Percentiles rank a stretch among this genome's conserved stretches.
These are phyloP conservation scores for Sugiyamaella sp. DNA, from an alignment of 1,139 yeast species.

Conservation along the genomic window DNA sequence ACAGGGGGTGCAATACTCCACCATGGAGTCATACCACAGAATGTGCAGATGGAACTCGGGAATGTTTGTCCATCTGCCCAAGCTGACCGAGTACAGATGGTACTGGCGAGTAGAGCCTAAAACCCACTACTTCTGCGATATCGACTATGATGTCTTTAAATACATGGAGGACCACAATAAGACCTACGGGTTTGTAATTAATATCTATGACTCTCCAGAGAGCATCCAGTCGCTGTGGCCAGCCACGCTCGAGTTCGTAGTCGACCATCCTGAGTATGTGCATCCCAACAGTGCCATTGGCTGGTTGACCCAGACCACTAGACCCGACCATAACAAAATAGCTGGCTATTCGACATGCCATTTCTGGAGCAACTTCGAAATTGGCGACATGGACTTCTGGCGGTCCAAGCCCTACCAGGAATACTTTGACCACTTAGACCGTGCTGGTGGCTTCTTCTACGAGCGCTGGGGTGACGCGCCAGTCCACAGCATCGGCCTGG, in stretches of 20 bases:
- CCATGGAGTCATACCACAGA: slow-evolving; percentile 63
- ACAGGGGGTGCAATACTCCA: slow-evolving; percentile 63
- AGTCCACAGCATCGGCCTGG: slow-evolving; percentile 74
- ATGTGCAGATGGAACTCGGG: slow-evolving; percentile 79
- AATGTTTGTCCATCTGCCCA: slow-evolving; percentile 62
- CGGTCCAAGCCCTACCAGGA: slow-evolving; percentile 63
- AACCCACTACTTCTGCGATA: slow-evolving; percentile 64
- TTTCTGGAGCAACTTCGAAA: slow-evolving; percentile 84
- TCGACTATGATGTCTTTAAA: slow-evolving; percentile 76
- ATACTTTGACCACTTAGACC: slow-evolving; percentile 67
- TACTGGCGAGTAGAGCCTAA: slow-evolving; percentile 86
- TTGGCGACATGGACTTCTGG: slow-evolving; percentile 81
- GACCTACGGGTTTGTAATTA: slow-evolving; percentile 69
- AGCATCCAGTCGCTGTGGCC: slow-evolving; percentile 69
- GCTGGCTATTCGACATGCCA: slow-evolving; percentile 85
- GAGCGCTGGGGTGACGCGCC: slow-evolving; percentile 96
- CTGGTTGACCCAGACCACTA: slow-evolving; percentile 61
- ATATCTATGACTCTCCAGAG: slow-evolving; percentile 67
- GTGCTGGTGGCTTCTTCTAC: slow-evolving; percentile 77
- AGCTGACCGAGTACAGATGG: slow-evolving; percentile 56
- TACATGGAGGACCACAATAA: slow-evolving; percentile 67
- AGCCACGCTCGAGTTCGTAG: slow-evolving; percentile 60
- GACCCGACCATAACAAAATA: slow-evolving; percentile 45
- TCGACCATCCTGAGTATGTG: slow-evolving; percentile 60
- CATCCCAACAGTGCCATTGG: slow-evolving; percentile 68